phyloP scores from a whole-genome alignment of 1,139 yeast genomes.

The Blastobotrys elegans region DNA sequence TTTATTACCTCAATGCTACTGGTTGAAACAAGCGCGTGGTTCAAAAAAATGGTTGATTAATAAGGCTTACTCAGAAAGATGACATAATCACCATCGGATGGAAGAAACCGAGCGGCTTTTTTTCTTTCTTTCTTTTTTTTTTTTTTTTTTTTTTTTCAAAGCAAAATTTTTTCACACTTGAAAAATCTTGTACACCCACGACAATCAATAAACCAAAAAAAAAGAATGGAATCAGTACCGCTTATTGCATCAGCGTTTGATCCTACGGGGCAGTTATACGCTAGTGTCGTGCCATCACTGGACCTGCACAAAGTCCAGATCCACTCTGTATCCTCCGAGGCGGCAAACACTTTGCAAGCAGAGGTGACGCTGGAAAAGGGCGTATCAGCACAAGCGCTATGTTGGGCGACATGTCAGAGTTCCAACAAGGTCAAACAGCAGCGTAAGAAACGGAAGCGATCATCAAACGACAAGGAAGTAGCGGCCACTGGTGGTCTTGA shows the following conservation, averaged over 20 bases:
- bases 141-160: background rate
- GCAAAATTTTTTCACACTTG: slow-evolving; percentile 10
- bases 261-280: slow-evolving; percentile 54
- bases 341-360: slow-evolving; percentile 19
- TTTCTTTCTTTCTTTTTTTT: no score
- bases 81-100: no score
- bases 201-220: background rate
- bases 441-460: slow-evolving; percentile 34
- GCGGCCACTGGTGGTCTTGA: slow-evolving; percentile 11
- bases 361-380: slow-evolving; percentile 48
- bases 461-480: slow-evolving; percentile 15
- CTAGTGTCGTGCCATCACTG: slow-evolving; percentile 63
- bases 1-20: no score
- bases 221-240: slow-evolving; percentile 17
- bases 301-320: slow-evolving; percentile 72
- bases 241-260: slow-evolving; percentile 42
- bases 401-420: slow-evolving; percentile 44
- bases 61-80: no score
- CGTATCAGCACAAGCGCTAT: slow-evolving; percentile 45
- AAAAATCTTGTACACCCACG: background rate
- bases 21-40: no score
- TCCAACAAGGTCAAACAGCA: slow-evolving; percentile 17
- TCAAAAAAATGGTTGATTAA: no score
- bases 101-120: no score
- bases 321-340: slow-evolving; percentile 19